A percentile compares a stretch with the other conserved stretches of the same genome.
phyloP scores from a whole-genome alignment of 495 filamentous ascomycete genomes.

The Xylaria castorea region DNA sequence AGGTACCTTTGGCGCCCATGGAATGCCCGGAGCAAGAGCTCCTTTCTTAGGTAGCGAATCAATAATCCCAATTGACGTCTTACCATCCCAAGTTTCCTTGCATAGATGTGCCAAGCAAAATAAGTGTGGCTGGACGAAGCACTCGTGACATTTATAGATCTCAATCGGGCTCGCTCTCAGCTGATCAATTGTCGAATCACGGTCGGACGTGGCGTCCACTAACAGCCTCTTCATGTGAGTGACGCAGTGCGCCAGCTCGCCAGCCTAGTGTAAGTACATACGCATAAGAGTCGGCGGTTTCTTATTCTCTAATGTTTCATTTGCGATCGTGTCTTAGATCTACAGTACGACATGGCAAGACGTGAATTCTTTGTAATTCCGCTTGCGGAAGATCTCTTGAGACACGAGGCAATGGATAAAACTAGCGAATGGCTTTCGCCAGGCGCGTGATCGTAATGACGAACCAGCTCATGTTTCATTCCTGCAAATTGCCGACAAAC shows the following conservation, averaged over 20 bases:
- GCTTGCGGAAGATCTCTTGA: neutral
- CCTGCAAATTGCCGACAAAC: constrained; percentile 3
- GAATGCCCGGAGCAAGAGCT: constrained; percentile 8
- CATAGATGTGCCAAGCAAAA: constrained; percentile 3
- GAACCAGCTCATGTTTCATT: constrained; percentile 18
- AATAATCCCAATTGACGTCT: neutral
- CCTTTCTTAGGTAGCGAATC: constrained; percentile 6
- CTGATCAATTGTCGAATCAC: constrained; percentile 15
- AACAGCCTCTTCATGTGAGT: neutral
- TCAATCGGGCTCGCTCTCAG: neutral
- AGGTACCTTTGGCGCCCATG: too few species aligned
- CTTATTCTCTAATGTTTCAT: neutral
- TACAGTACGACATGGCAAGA: neutral
- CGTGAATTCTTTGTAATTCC: neutral
- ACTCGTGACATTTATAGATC: constrained; percentile 2
- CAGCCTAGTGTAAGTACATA: too few species aligned
- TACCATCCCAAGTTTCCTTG: neutral
- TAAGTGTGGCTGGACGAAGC: neutral
- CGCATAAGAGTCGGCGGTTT: neutral
- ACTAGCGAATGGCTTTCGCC: neutral
- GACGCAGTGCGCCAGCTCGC: neutral
- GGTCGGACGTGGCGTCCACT: neutral
- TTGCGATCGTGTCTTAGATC: neutral
- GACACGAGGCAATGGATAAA: neutral
- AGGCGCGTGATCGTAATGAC: constrained; percentile 20